phyloP scores from a whole-genome alignment of 177 flowering plant species.

The Telopea speciosissima region DNA sequence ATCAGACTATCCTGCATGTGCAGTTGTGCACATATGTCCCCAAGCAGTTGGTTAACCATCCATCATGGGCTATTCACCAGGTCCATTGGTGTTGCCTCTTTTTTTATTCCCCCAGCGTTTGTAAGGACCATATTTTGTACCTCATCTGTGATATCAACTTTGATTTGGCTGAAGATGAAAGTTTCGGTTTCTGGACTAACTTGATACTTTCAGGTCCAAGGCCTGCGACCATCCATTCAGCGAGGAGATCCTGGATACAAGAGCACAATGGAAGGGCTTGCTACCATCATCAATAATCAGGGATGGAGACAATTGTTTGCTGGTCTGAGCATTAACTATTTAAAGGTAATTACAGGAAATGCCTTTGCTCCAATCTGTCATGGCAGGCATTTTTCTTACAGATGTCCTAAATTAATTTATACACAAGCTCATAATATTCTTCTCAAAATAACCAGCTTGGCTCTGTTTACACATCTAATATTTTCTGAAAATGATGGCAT shows the following conservation, averaged over 20 bases:
- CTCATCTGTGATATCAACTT: neutral
- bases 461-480: too few species aligned
- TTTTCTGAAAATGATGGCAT: too few species aligned
- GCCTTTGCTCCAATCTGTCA: neutral
- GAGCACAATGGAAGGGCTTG: slow-evolving; percentile 68
- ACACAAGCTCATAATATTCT: neutral
- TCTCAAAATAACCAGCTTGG: too few species aligned
- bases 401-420: neutral
- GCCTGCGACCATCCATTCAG: slow-evolving; percentile 34
- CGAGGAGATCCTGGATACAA: slow-evolving; percentile 38
- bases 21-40: neutral
- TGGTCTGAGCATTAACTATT: slow-evolving; percentile 89
- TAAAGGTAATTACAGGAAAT: slow-evolving; percentile 50
- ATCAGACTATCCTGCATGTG: neutral
- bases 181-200: neutral
- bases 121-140: too few species aligned
- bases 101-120: too few species aligned
- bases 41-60: neutral
- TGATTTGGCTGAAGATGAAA: neutral
- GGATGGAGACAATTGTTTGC: slow-evolving; percentile 92
- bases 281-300: slow-evolving; percentile 54
- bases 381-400: neutral
- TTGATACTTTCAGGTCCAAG: slow-evolving; percentile 51
- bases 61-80: neutral
- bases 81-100: neutral